Evolutionary conservation across 495 filamentous ascomycete genomes (phyloP), one percentile per base, ranked within the genome.

Genomic region (Penicillium samsonianum): DNA sequence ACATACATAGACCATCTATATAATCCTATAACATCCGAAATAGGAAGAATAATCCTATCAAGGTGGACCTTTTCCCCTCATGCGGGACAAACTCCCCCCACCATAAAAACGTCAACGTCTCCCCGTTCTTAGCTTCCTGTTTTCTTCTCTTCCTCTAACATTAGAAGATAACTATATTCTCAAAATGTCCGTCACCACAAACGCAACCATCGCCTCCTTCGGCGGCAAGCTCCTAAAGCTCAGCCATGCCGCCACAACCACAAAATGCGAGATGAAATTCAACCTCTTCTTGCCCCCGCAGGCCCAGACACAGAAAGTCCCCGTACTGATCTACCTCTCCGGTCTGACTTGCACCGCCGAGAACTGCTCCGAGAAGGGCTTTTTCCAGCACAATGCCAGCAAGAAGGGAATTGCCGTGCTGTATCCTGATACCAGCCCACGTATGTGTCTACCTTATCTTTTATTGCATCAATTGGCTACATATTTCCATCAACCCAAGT

Each of bases 161-260:
- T n/a, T 25, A 4, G 23, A 25, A 25, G 23, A 25, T 25, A 25
- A n/a, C n/a, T n/a, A n/a, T n/a, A n/a, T n/a, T 4, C 2, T 25
- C 23, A 72, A 30, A 37, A 94, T 94, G 90, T 72, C 84, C 57
- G 87, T 97, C 78, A 86, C 87, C 67, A 94, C 88, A 59, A 95
- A 88, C 73, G 89, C 91, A 17, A 90, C 88, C 61, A 96, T 98
- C 71, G 82, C 88, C 73, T 91, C 86, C 67, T 98, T 97, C 75
- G 92, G 92, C 69, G 94, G 94, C 63, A 94, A 92, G 75, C 90
- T 98, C 52, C 83, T 96, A 61, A 98, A 98, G 76, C 87, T 98
- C 26, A 84, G 83, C 64, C 94, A 98, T 83, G 76, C 85, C 63
- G 89, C 94, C 63, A 76, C 78, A 44, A 80, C 83, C 59, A 83